These are phyloP conservation scores for Magnaporthiopsis incrustans DNA, from an alignment of 2,329 filamentous ascomycete genomes.

Conservation along the genomic window DNA sequence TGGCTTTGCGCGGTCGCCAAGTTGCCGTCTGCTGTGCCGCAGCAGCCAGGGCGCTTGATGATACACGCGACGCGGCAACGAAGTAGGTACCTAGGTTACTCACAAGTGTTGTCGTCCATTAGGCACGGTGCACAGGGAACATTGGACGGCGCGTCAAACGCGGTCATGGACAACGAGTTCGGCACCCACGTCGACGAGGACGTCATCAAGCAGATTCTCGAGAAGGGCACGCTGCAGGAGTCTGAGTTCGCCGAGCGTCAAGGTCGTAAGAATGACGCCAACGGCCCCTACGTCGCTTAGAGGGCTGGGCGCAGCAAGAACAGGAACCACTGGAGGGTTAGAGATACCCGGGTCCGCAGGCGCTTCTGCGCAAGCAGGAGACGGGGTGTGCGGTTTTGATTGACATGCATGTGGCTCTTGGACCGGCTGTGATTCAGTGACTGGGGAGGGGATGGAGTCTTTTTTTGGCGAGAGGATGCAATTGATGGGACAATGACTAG, in stretches of 20 bases:
- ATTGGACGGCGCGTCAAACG: constrained; percentile 67
- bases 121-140: constrained; percentile 84
- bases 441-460: neutral
- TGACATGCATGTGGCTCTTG: neutral
- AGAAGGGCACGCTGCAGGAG: constrained; percentile 64
- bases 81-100: neutral
- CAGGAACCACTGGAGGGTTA: neutral
- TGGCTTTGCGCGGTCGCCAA: neutral
- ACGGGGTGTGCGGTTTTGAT: neutral
- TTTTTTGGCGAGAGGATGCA: neutral
- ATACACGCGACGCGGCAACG: neutral
- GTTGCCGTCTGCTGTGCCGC: neutral
- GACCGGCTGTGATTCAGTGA: neutral
- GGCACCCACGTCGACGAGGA: constrained; percentile 73
- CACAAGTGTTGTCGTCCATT: neutral
- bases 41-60: neutral
- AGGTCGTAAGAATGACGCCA: constrained; percentile 4
- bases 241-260: constrained; percentile 21
- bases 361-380: neutral
- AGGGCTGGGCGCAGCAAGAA: neutral
- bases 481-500: neutral
- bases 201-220: constrained; percentile 71
- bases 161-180: constrained; percentile 75
- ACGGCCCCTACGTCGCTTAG: neutral
- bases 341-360: neutral